A percentile compares a stretch with the other conserved stretches of the same genome.
These are phyloP conservation scores for Tylopilus sp. DNA, from an alignment of 768 basidiomycete genomes.

Conservation along the genomic window DNA sequence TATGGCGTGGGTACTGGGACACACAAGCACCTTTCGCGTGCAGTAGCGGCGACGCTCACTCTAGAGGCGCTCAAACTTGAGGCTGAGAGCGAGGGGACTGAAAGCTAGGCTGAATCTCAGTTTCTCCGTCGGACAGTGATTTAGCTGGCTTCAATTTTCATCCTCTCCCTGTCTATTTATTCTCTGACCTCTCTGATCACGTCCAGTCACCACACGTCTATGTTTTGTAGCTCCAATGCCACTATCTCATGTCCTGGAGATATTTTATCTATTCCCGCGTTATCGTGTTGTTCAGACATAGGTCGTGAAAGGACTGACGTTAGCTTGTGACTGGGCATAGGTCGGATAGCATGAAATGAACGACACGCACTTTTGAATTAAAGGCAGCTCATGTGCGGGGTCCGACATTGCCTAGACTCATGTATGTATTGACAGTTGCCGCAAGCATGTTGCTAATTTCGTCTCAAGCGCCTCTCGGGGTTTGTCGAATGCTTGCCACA, in stretches of 20 bases:
- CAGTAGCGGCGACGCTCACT: constrained; percentile 34
- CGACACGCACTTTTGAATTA: constrained; percentile 3
- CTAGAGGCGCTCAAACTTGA: constrained; percentile 35
- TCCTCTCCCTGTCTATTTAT: constrained; percentile 5
- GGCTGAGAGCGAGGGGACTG: constrained; percentile 15
- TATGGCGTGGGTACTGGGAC: constrained; percentile 48
- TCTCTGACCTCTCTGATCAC: neutral
- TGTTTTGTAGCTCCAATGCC: constrained; percentile 8
- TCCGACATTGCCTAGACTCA: constrained; percentile 7
- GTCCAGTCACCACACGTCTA: neutral
- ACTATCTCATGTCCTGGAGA: constrained; percentile 1
- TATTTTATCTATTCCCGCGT: constrained; percentile 10
- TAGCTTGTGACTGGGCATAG: neutral
- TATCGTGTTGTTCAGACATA: constrained; percentile 3
- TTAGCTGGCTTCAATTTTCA: neutral
- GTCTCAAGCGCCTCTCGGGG: constrained; percentile 5
- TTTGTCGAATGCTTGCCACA: neutral
- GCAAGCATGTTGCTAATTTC: constrained; percentile 12
- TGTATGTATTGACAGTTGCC: neutral
- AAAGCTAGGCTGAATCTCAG: neutral
- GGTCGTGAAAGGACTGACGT: constrained; percentile 6
- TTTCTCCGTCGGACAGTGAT: neutral
- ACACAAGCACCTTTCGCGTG: constrained; percentile 51
- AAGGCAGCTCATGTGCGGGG: constrained; percentile 6
- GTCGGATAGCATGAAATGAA: constrained; percentile 11